Evolutionary conservation across 1,139 yeast genomes (phyloP), one percentile per base, ranked within the genome.

Genomic region (Candida frijolesensis): DNA sequence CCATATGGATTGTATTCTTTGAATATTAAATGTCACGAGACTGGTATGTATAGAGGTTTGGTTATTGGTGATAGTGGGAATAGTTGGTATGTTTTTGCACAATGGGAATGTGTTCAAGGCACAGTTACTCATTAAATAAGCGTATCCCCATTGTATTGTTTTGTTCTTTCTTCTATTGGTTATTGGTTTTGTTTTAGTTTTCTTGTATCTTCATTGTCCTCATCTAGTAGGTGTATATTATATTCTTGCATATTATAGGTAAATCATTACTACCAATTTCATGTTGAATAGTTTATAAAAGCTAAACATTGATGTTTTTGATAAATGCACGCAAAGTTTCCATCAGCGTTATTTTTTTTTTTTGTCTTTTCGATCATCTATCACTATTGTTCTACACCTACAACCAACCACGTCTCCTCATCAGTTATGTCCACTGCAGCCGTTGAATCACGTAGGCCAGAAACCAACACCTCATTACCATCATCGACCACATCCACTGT

Each of bases 1-100:
- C 78, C 80, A 46, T 76, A 64, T 56, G 86, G 89, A 0, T 64
- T 78, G 0, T 89, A 85, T 81, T 84, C 79, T 54, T 68, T 80
- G 22, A 74, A 77, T 42, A 71, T 87, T 35, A 80, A 82, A 57
- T 77, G 90, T 51, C 79, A 78, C 53, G 97, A 91, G 62, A 65
- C 72, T 1, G 99, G 99, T 2, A 67, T 78, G 29, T 94, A 96
- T 87, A 78, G 92, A 48, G 95, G 94, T 1, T 77, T 92, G 48
- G 90, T 89, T 0, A 80, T 88, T 45, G 87, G 92, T 8, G 95
- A 89, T 59, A 80, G 85, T 46, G 91, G 91, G 3, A 79, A 80
- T 54, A 86, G 94, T 50, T 89, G 96, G 92, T 87, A 91, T 60
- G 91, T 89, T 6, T 90, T 89, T 69, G 92, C 96, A 10, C 96